A percentile compares a stretch with the other conserved stretches of the same genome.
Evolutionary conservation across 1,284 basidiomycete species (phyloP).

Genomic region (Athelia sp.): DNA sequence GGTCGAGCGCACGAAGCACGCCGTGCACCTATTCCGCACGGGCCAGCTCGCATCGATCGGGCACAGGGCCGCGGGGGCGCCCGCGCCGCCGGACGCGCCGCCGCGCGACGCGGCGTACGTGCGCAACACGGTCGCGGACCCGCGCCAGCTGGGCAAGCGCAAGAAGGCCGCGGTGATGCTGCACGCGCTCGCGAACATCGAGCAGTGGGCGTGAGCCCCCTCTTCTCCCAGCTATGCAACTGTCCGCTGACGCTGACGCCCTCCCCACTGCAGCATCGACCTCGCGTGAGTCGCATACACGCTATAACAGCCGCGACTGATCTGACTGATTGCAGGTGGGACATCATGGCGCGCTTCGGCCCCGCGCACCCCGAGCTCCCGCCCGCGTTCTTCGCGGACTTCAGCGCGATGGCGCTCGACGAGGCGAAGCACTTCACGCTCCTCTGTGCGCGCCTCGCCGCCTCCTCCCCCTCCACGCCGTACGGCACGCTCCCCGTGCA

Average conservation of each 20-base stretch:
- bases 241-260: background rate
- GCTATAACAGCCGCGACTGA: constrained; percentile 7
- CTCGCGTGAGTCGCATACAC: constrained; percentile 48
- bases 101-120: constrained; percentile 52
- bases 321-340: constrained; percentile 50
- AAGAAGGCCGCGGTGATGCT: constrained; percentile 75
- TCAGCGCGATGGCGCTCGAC: constrained; percentile 79
- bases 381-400: constrained; percentile 74
- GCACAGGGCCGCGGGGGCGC: constrained; percentile 42
- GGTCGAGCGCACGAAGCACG: constrained; percentile 67
- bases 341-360: constrained; percentile 80
- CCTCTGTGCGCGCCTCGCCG: constrained; percentile 51
- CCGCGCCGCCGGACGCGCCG: constrained; percentile 64
- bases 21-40: constrained; percentile 65
- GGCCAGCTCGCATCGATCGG: constrained; percentile 67
- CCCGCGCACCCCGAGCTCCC: constrained; percentile 56
- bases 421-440: constrained; percentile 80
- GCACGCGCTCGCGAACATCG: constrained; percentile 84
- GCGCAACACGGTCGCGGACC: constrained; percentile 50
- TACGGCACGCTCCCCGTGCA: constrained; percentile 77
- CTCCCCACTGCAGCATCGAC: constrained; percentile 41
- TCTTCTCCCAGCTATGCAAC: background rate
- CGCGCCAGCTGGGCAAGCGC: constrained; percentile 55
- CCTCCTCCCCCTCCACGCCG: constrained; percentile 63
- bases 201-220: constrained; percentile 85